phyloP scores from a whole-genome alignment of 2,329 filamentous ascomycete genomes.

The Pseudogymnoascus sp. region DNA sequence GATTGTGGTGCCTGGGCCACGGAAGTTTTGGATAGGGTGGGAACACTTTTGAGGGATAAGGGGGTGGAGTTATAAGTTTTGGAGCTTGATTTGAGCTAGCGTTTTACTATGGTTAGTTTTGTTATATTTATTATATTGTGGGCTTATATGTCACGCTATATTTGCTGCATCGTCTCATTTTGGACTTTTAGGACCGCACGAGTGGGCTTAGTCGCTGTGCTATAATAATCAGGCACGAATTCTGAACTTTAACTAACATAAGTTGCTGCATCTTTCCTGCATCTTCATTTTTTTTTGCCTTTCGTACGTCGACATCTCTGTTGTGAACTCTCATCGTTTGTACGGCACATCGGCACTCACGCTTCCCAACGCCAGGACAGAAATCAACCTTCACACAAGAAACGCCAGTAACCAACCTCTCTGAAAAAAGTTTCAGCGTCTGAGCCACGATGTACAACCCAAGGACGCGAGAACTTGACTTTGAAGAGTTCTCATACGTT shows the following conservation, averaged over 20 bases:
- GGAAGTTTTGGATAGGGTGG: slow-evolving; percentile 22
- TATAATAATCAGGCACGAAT: not conserved
- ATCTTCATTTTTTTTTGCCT: not conserved
- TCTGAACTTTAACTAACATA: not conserved
- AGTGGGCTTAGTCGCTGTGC: not conserved
- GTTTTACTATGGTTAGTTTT: not conserved
- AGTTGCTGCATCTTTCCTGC: not conserved
- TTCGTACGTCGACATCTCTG: not conserved
- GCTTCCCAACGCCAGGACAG: not conserved
- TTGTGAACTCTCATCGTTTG: not conserved
- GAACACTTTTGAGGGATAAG: not conserved
- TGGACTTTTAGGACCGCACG: not conserved
- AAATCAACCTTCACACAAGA: not conserved
- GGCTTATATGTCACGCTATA: not conserved
- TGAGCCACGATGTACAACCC: not conserved
- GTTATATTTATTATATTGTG: not conserved
- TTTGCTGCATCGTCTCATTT: not conserved
- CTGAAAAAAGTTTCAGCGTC: not conserved
- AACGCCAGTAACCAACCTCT: not conserved
- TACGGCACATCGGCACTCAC: not conserved
- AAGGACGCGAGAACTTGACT: not conserved
- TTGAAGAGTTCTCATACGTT: not conserved
- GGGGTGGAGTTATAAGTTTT: not conserved
- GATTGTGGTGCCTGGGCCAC: slow-evolving; percentile 31
- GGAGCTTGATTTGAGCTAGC: not conserved